Conservation (phyloP, 108 stramenopile genomes). For the Cyclotella sp. region DNA sequence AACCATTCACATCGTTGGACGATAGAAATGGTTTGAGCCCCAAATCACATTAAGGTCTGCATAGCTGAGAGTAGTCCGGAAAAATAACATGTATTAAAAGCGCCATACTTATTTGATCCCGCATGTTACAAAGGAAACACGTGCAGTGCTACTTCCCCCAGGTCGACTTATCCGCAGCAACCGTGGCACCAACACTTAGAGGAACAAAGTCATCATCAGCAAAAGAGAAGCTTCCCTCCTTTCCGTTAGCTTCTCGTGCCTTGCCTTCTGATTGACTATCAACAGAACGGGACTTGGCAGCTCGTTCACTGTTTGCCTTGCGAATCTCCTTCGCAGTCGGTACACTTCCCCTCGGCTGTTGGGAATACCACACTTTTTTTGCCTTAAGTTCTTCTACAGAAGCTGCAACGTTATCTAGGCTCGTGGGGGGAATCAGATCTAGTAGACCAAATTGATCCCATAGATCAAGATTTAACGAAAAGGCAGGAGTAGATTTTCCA, state of each 20-base stretch:
- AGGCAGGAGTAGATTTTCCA: constrained; percentile 63
- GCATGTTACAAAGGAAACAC: too few relatives aligned
- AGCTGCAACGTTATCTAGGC: constrained; percentile 69
- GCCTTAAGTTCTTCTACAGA: constrained; percentile 88
- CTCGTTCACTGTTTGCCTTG: constrained; percentile 75
- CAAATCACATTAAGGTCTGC: too few relatives aligned
- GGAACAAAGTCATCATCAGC: constrained; percentile 77
- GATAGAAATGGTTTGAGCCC: too few relatives aligned
- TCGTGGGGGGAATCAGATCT: constrained; percentile 79
- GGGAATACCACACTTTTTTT: constrained; percentile 92
- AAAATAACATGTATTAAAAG: too few relatives aligned
- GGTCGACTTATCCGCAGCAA: constrained; percentile 15
- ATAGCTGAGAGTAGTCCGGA: too few relatives aligned
- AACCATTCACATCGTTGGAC: too few relatives aligned
- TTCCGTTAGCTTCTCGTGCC: constrained; percentile 18
- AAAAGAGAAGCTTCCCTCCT: constrained; percentile 64
- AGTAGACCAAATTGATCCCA: constrained; percentile 90
- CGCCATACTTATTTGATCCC: too few relatives aligned
- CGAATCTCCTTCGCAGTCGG: constrained; percentile 91
- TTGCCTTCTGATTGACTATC: constrained; percentile 11
- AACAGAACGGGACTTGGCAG: constrained; percentile 41
- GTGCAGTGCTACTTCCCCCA: background rate
- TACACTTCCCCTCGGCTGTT: constrained; percentile 92
- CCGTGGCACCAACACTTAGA: constrained; percentile 63
- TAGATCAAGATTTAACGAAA: constrained; percentile 83